phyloP scores from a whole-genome alignment of 2,329 filamentous ascomycete species.

The Cladosporium sp. region DNA sequence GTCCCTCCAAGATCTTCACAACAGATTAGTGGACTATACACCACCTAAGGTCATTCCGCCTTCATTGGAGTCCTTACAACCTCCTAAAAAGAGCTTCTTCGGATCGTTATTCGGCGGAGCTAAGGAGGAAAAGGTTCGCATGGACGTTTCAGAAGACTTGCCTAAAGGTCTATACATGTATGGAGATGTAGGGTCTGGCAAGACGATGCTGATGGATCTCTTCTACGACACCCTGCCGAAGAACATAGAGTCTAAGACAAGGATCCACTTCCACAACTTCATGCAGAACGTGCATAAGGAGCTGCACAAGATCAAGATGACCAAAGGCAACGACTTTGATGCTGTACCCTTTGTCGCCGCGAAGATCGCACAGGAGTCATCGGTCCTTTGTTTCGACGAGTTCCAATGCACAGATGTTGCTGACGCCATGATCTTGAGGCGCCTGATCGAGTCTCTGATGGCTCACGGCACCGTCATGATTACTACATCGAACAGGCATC shows the following conservation, averaged over 20 bases:
- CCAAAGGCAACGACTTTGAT: conserved; percentile 84
- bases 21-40: conserved; percentile 70
- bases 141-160: conserved; percentile 64
- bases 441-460: conserved; percentile 86
- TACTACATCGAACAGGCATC: conserved; percentile 95
- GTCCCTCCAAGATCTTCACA: conserved; percentile 81
- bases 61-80: conserved; percentile 64
- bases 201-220: conserved; percentile 99
- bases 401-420: conserved; percentile 98
- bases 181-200: conserved; percentile 93
- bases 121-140: conserved; percentile 30
- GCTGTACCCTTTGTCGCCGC: conserved; percentile 88
- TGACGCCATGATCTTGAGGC: conserved; percentile 92
- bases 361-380: conserved; percentile 80
- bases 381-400: conserved; percentile 94
- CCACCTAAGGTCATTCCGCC: conserved; percentile 74
- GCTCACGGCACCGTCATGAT: conserved; percentile 94
- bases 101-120: conserved; percentile 57
- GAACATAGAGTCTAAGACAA: conserved; percentile 75
- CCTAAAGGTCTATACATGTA: conserved; percentile 92
- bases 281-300: conserved; percentile 97
- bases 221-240: conserved; percentile 89
- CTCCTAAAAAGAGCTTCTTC: conserved; percentile 51
- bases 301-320: conserved; percentile 83
- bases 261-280: conserved; percentile 99